Evolutionary conservation across 1,284 basidiomycete species (phyloP), one percentile per base, ranked within the genome.

Genomic region (Afroboletus lepidellus): DNA sequence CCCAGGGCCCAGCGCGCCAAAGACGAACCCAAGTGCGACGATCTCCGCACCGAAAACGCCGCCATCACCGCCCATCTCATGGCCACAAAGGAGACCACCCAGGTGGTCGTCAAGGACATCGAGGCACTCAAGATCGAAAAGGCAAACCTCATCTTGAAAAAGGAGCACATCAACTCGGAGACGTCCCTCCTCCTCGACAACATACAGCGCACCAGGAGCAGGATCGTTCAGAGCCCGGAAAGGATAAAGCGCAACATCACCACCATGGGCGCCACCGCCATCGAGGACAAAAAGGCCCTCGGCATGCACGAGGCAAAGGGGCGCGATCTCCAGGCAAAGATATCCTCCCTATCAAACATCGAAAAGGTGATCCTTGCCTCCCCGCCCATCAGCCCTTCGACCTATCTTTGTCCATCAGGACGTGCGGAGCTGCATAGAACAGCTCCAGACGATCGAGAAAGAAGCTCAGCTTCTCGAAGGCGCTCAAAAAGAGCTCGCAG

Each of bases 191-290:
- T 82, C 24, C 72, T 77, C 39, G 85, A 90, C 48, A 72, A 75
- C 38, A 83, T 87, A 51, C 70, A 74, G 9, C 78, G 84, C 41
- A 83, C 84, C 0, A 78, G 83, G 44, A 74, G 81, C 12, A 83
- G 91, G 27, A 86, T 95, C 53, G 91, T 95, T 2, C 90, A 91
- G 61, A 92, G 90, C 0, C 92, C 92, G 0, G 92, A 95, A 41
- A 80, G 92, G 33, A 87, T 94, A 60, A 87, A 85, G 66, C 82
- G 85, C 50, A 86, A 83, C 41, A 94, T 95, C 55, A 71, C 77
- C 15, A 78, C 81, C 24, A 92, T 94, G 87, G 77, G 79, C 5
- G 64, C 72, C 9, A 81, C 78, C 0, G 81, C 79, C 0, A 66
- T 77, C 51, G 80, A 85, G 59, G 79, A 87, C 60, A 81, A 87